A percentile compares a stretch with the other conserved stretches of the same genome.
These are phyloP conservation scores for Cyberlindnera subsufficiens DNA, from an alignment of 805 yeast species.

Conservation along the genomic window DNA sequence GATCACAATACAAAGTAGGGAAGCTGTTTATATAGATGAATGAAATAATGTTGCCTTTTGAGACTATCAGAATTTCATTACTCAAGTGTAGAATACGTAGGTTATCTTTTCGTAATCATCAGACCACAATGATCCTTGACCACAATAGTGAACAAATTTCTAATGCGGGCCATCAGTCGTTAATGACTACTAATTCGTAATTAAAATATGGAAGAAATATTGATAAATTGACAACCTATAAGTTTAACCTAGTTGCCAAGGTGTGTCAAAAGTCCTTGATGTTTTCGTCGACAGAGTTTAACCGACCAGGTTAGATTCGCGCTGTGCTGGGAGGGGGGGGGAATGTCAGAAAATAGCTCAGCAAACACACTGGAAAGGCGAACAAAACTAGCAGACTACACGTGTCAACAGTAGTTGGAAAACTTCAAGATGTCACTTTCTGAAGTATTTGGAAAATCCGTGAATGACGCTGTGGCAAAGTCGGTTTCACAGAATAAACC, in stretches of 20 bases:
- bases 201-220: too few relatives aligned
- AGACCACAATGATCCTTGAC: too few relatives aligned
- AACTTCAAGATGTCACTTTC: too few relatives aligned
- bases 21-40: slow-evolving; percentile 40
- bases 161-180: too few relatives aligned
- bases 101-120: too few relatives aligned
- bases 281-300: too few relatives aligned
- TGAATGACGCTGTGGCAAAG: slow-evolving; percentile 33
- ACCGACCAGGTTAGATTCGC: too few relatives aligned
- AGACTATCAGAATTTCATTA: not conserved
- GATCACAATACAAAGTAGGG: slow-evolving; percentile 51
- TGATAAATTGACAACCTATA: not conserved
- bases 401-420: too few relatives aligned
- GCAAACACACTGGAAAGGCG: not conserved
- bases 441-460: slow-evolving; percentile 22
- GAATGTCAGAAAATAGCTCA: not conserved
- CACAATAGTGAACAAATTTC: too few relatives aligned
- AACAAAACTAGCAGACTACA: not conserved
- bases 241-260: not conserved
- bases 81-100: not conserved
- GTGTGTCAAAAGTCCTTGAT: not conserved
- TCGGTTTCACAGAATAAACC: slow-evolving; percentile 32
- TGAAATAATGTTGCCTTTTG: not conserved
- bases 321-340: too few relatives aligned
- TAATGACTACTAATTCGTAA: too few relatives aligned